Conservation (phyloP, 441 rosid genomes). For the Raphanus hybrid region DNA sequence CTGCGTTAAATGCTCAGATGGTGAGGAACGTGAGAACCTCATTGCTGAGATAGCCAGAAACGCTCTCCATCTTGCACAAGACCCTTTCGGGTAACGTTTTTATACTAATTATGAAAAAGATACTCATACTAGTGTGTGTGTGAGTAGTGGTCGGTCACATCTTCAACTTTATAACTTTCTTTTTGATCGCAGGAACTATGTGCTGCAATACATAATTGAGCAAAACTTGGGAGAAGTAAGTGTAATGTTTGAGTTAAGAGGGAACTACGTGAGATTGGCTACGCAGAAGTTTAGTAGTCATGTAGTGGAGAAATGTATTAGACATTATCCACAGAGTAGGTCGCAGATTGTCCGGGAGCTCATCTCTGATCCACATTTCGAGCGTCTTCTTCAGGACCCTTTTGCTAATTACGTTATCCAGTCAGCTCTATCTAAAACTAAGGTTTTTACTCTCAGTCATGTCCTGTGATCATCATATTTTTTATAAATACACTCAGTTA, state of each 20-base stretch:
- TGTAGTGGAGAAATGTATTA: conserved; percentile 63
- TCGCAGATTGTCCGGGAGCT: conserved; percentile 50
- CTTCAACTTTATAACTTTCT: neutral
- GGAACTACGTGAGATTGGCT: conserved; percentile 51
- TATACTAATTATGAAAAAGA: neutral
- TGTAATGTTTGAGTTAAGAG: conserved; percentile 43
- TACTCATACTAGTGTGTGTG: neutral
- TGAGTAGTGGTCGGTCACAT: conserved; percentile 3
- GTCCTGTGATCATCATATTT: neutral
- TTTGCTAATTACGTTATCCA: conserved; percentile 63
- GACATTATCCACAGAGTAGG: conserved; percentile 41
- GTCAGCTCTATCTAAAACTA: conserved; percentile 49
- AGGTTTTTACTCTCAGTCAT: conserved; percentile 38
- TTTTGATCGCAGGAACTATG: conserved; percentile 53
- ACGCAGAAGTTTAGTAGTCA: conserved; percentile 65
- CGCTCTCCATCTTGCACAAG: conserved; percentile 73
- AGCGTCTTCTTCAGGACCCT: conserved; percentile 54
- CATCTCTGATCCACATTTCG: conserved; percentile 46
- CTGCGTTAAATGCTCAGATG: conserved; percentile 58
- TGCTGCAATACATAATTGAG: conserved; percentile 57
- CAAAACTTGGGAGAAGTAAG: conserved; percentile 40
- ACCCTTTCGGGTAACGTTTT: conserved; percentile 71
- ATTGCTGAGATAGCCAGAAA: conserved; percentile 59
- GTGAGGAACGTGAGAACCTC: conserved; percentile 55
- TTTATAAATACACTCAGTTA: neutral